phyloP scores from a whole-genome alignment of 805 yeast genomes.

The Metschnikowia sp. region DNA sequence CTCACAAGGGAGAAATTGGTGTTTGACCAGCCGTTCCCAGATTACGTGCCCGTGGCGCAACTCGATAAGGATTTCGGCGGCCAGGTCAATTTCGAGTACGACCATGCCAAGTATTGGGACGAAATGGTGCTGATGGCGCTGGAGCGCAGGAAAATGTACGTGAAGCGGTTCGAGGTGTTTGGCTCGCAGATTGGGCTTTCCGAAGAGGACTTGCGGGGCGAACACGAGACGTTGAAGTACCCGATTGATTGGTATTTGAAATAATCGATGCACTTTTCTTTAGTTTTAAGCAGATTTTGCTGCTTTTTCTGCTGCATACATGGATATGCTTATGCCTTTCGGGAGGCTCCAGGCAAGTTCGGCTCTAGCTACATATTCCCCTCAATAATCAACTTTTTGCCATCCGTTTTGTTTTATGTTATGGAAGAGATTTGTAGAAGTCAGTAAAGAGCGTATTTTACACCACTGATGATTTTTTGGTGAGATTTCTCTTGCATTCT shows the following conservation, averaged over 20 bases:
- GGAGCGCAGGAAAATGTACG: constrained; percentile 57
- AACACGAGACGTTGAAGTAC: constrained; percentile 25
- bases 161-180: constrained; percentile 64
- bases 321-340: no score
- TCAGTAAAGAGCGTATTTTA: no score
- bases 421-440: no score
- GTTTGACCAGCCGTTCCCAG: constrained; percentile 81
- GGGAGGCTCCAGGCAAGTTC: no score
- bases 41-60: constrained; percentile 79
- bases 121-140: constrained; percentile 59
- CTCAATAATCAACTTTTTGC: no score
- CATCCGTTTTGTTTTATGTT: no score
- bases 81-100: constrained; percentile 73
- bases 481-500: no score
- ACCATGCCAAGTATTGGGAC: constrained; percentile 79
- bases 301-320: no score
- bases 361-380: no score
- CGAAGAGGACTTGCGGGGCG: constrained; percentile 71
- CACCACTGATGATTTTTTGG: no score
- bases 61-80: constrained; percentile 88
- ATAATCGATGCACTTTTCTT: neutral
- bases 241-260: constrained; percentile 22
- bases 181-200: constrained; percentile 77
- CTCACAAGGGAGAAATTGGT: constrained; percentile 90
- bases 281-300: no score